Evolutionary conservation across 2,329 filamentous ascomycete species (phyloP).

Genomic region (Cylindrodendrum hubeiense): DNA sequence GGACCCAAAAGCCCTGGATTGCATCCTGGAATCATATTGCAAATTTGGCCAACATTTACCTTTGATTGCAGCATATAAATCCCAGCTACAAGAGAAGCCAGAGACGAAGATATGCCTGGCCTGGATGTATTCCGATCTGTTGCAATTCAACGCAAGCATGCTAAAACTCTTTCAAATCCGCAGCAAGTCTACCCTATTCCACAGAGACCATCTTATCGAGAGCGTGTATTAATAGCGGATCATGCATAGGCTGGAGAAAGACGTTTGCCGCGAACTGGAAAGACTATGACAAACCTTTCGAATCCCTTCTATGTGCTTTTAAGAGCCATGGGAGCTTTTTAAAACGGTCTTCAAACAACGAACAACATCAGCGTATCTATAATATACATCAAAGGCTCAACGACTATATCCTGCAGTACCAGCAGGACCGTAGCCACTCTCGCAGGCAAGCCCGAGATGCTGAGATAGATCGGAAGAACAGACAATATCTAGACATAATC

Average conservation of each 20-base stretch:
- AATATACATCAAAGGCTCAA: neutral
- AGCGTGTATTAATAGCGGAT: no score
- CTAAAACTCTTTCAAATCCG: slow-evolving; percentile 1
- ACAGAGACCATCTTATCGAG: no score
- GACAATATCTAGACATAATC: neutral
- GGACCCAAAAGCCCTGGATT: neutral
- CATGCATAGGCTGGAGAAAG: slow-evolving; percentile 11
- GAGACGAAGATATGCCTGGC: slow-evolving; percentile 3
- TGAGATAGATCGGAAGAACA: slow-evolving; percentile 10
- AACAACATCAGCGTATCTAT: neutral
- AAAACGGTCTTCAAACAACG: neutral
- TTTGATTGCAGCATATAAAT: neutral
- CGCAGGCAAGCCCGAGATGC: neutral
- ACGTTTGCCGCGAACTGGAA: slow-evolving; percentile 9
- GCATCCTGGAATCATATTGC: slow-evolving; percentile 7
- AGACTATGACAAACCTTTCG: slow-evolving; percentile 3
- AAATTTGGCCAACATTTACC: slow-evolving; percentile 2
- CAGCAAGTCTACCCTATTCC: neutral
- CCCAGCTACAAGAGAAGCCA: neutral
- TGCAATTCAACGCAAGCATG: neutral
- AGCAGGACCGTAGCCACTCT: neutral
- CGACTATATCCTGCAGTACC: neutral
- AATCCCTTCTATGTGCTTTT: neutral
- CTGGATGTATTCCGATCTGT: slow-evolving; percentile 16
- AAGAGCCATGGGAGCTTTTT: slow-evolving; percentile 5